Percentiles rank a stretch among this genome's conserved stretches.
These are phyloP conservation scores for Aquanectria penicillioides DNA, from an alignment of 2,329 filamentous ascomycete species.

Conservation along the genomic window DNA sequence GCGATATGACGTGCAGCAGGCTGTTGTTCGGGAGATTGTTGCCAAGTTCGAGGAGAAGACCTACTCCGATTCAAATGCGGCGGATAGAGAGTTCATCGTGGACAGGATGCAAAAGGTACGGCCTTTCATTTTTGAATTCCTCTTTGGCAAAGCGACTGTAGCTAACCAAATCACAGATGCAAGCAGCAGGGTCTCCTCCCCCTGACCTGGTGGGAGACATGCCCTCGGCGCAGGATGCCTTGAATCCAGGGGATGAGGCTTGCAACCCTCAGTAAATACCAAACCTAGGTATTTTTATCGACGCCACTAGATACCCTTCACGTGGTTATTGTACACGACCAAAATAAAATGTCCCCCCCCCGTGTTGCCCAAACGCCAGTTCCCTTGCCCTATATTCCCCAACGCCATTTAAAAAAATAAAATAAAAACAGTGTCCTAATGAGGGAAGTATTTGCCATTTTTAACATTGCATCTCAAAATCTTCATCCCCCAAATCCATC, in stretches of 20 bases:
- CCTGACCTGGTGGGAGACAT: conserved; percentile 92
- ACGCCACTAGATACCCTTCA: conserved; percentile 42
- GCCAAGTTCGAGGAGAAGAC: conserved; percentile 83
- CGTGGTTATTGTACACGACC: conserved; percentile 38
- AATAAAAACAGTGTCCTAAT: no score
- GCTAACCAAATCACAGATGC: conserved; percentile 74
- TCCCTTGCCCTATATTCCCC: conserved; percentile 22
- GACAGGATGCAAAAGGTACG: conserved; percentile 96
- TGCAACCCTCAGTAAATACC: conserved; percentile 68
- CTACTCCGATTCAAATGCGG: conserved; percentile 84
- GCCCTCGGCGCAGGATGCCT: conserved; percentile 80
- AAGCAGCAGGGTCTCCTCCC: conserved; percentile 91
- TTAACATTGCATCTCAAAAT: conserved; percentile 29
- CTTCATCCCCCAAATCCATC: conserved; percentile 58
- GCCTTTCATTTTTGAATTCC: conserved; percentile 1
- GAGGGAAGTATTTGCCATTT: background rate
- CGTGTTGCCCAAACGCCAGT: conserved; percentile 36
- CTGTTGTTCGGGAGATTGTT: conserved; percentile 86
- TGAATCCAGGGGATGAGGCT: conserved; percentile 68
- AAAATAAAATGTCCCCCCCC: conserved; percentile 26
- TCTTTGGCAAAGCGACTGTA: background rate
- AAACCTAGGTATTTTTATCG: conserved; percentile 32
- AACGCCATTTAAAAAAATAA: conserved; percentile 31
- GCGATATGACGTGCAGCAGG: conserved; percentile 83
- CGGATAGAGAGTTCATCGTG: conserved; percentile 91